Percentiles rank a stretch among this genome's conserved stretches.
phyloP scores from a whole-genome alignment of 805 yeast species.

The Lipomyces japonicus region DNA sequence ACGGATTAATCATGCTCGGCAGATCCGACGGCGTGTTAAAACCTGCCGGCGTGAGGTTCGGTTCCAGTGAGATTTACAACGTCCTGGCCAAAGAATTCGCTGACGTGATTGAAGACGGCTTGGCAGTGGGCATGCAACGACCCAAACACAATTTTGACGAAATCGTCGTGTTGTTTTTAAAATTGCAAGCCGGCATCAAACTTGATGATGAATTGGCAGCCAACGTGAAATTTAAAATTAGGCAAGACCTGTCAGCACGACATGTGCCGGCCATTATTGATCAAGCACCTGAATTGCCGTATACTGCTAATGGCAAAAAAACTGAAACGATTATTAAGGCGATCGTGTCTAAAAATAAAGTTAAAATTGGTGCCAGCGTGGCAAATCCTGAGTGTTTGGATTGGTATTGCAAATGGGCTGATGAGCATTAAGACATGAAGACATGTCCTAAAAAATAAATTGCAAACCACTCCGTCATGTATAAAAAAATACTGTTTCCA shows the following conservation, averaged over 20 bases:
- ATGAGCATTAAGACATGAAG: conserved; percentile 8
- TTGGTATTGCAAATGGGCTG: conserved; percentile 30
- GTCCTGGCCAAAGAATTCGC: conserved; percentile 24
- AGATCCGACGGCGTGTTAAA: conserved; percentile 32
- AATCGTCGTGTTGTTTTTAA: conserved; percentile 28
- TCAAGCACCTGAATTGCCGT: conserved; percentile 30
- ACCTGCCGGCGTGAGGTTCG: conserved; percentile 31
- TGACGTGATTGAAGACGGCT: conserved; percentile 23
- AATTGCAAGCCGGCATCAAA: conserved; percentile 13
- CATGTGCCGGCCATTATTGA: conserved; percentile 30
- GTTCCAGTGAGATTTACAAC: conserved; percentile 31
- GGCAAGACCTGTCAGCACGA: conserved; percentile 27
- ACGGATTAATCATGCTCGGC: conserved; percentile 29
- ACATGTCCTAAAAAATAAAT: background rate
- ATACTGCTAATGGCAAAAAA: conserved; percentile 31
- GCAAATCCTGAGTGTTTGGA: conserved; percentile 29
- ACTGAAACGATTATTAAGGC: conserved; percentile 29
- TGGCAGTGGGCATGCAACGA: conserved; percentile 30
- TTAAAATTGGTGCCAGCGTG: conserved; percentile 30
- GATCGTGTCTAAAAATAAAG: conserved; percentile 24
- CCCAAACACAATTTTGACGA: conserved; percentile 25
- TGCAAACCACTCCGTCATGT: background rate
- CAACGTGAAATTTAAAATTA: conserved; percentile 15
- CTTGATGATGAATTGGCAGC: conserved; percentile 14
- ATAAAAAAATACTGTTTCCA: no score